phyloP scores from a whole-genome alignment of 2,329 filamentous ascomycete genomes.

The Stagonosporopsis chrysanthemi region DNA sequence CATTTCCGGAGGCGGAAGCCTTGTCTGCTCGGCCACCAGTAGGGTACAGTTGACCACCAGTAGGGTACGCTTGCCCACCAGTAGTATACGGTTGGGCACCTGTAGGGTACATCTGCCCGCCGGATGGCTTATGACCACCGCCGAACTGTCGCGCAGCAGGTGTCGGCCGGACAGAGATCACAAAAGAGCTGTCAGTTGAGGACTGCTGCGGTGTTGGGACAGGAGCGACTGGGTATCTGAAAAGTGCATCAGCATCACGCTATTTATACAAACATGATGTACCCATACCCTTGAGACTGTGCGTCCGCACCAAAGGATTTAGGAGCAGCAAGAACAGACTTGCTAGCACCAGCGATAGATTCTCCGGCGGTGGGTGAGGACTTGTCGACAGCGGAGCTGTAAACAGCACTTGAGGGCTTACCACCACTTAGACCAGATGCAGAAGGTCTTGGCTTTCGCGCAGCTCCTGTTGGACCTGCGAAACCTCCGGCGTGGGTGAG shows the following conservation, averaged over 20 bases:
- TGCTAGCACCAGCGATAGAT: neutral
- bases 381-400: neutral
- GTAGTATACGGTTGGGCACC: too few species aligned
- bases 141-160: neutral
- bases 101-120: neutral
- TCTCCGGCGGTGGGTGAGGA: neutral
- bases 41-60: neutral
- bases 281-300: neutral
- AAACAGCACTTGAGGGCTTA: neutral
- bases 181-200: constrained; percentile 14
- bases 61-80: neutral
- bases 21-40: neutral
- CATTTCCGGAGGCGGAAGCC: neutral
- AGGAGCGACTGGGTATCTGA: neutral
- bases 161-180: constrained; percentile 22
- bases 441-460: neutral
- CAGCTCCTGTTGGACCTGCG: neutral
- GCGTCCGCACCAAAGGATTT: neutral
- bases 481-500: neutral
- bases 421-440: neutral
- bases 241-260: neutral
- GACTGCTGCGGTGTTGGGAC: neutral
- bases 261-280: fast-evolving
- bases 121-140: neutral
- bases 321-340: neutral